Evolutionary conservation across 1,284 basidiomycete species (phyloP).

Genomic region (Cyathus olla): DNA sequence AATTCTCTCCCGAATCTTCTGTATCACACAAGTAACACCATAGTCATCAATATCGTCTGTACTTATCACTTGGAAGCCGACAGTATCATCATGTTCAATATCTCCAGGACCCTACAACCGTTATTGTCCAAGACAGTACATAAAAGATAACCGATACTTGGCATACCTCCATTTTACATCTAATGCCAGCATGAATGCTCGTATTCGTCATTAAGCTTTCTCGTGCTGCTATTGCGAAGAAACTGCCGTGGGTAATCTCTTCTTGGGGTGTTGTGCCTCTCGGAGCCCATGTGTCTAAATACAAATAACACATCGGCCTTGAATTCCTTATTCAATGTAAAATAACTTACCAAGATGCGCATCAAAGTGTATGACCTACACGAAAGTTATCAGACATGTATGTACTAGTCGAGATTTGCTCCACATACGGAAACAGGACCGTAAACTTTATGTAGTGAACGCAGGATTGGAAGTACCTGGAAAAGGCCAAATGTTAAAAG

Average conservation of each 20-base stretch:
- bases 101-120: constrained; percentile 62
- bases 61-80: constrained; percentile 79
- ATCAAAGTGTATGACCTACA: constrained; percentile 79
- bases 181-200: constrained; percentile 83
- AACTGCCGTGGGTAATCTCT: constrained; percentile 80
- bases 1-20: constrained; percentile 70
- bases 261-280: constrained; percentile 68
- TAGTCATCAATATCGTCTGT: constrained; percentile 82
- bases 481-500: not conserved
- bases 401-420: too few species aligned
- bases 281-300: constrained; percentile 61
- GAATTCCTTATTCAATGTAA: not conserved
- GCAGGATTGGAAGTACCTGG: constrained; percentile 75
- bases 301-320: not conserved
- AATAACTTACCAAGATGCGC: constrained; percentile 64
- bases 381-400: not conserved
- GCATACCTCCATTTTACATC: constrained; percentile 68
- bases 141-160: constrained; percentile 37
- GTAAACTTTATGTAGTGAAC: constrained; percentile 77
- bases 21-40: constrained; percentile 70
- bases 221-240: constrained; percentile 78
- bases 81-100: constrained; percentile 68
- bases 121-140: constrained; percentile 18
- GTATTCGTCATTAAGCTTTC: constrained; percentile 80
- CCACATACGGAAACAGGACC: constrained; percentile 69